These are phyloP conservation scores for Dictyostelium firmibasis DNA, from an alignment of 78 protist species.

Conservation along the genomic window DNA sequence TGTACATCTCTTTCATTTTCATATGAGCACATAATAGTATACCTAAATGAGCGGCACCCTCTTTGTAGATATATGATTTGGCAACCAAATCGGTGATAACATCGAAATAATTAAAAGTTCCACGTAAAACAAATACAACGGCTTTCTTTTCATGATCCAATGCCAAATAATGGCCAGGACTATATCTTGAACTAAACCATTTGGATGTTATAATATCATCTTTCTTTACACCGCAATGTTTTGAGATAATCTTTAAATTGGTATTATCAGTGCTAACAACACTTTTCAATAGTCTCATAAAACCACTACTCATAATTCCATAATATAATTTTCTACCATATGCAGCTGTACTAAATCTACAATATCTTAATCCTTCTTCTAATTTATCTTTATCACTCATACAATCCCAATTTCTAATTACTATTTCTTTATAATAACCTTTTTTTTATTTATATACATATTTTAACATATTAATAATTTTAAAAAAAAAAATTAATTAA, in stretches of 20 bases:
- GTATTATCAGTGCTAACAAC: constrained; percentile 48
- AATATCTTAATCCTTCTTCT: constrained; percentile 43
- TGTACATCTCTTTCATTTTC: constrained; percentile 29
- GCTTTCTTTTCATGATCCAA: constrained; percentile 64
- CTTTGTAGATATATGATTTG: constrained; percentile 9
- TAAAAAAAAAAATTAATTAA: neutral
- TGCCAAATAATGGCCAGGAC: constrained; percentile 68
- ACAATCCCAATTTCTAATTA: constrained; percentile 51
- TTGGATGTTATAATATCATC: constrained; percentile 44
- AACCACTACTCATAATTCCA: constrained; percentile 21
- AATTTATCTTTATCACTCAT: constrained; percentile 9
- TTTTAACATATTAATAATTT: neutral
- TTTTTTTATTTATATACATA: no score
- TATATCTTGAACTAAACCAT: constrained; percentile 68
- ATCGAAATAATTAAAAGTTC: constrained; percentile 77
- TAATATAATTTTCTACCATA: constrained; percentile 76
- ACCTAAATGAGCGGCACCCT: constrained; percentile 56
- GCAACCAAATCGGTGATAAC: constrained; percentile 78
- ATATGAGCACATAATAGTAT: constrained; percentile 60
- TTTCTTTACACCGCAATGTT: constrained; percentile 53
- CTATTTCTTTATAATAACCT: constrained; percentile 59
- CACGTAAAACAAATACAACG: constrained; percentile 65
- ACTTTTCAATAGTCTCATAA: neutral
- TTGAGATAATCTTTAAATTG: constrained; percentile 26
- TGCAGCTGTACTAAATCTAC: constrained; percentile 42